phyloP scores from a whole-genome alignment of 2,329 filamentous ascomycete genomes.

The Botrytis deweyae region DNA sequence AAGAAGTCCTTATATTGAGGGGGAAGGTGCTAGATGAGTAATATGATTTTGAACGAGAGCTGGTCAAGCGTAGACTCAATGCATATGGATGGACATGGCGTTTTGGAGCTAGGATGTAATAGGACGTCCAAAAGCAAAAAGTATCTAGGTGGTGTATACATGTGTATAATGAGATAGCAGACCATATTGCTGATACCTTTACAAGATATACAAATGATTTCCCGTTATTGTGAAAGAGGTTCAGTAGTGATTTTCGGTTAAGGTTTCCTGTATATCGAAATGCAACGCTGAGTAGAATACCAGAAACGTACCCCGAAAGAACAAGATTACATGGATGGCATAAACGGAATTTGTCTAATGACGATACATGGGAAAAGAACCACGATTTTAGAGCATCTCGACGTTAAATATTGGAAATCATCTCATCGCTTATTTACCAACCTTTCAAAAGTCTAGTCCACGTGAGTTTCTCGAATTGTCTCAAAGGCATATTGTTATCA shows the following conservation, averaged over 20 bases:
- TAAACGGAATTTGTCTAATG: no score
- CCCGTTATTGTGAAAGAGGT: not conserved
- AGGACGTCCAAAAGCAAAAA: slow-evolving; percentile 13
- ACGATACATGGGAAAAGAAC: no score
- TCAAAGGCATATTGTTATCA: not conserved
- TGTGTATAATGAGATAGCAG: slow-evolving; percentile 13
- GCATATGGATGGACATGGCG: slow-evolving; percentile 16
- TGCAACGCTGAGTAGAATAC: no score
- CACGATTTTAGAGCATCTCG: no score
- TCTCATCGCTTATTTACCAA: no score
- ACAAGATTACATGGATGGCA: no score
- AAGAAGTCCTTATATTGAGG: slow-evolving; percentile 17
- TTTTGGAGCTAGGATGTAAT: slow-evolving; percentile 11
- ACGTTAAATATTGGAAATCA: no score
- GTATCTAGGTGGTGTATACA: slow-evolving; percentile 5
- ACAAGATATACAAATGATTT: not conserved
- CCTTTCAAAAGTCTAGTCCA: not conserved
- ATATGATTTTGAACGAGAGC: not conserved
- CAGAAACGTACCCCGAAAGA: no score
- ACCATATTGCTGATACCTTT: slow-evolving; percentile 9
- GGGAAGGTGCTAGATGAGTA: not conserved
- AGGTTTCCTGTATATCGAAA: not conserved
- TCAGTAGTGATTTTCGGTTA: not conserved
- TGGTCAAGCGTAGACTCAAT: not conserved
- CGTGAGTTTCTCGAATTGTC: not conserved